Evolutionary conservation across 768 basidiomycete genomes (phyloP), one percentile per base, ranked within the genome.

Genomic region (Lactarius hengduanensis): DNA sequence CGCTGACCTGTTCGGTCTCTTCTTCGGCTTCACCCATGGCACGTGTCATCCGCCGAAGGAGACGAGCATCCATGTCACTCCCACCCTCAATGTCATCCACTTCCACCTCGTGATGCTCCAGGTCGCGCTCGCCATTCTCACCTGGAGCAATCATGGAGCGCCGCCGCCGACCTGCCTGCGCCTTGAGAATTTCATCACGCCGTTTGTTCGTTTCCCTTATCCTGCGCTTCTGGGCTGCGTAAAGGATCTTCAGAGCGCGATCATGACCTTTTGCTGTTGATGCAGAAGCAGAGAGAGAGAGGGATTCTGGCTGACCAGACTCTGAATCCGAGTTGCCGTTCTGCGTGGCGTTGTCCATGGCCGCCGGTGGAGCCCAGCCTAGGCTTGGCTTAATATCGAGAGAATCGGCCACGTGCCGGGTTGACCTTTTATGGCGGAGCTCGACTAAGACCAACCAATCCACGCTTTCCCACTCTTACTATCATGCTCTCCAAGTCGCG

Each of bases 11-110:
- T 6, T 55, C 66, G 40, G 10, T 32, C 54, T 66, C 70, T 43
- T 63, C 59, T 40, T 63, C 65, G 56, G 70, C 68, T 45, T 71
- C 59, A n/a, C 47, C 68, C 70, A 71, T 69, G 20, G 70, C 70
- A 45, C 68, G 62, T 61, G 69, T 63, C 68, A 70, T 71, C 56
- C 70, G 53, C 32, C 22, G 53, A 43, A 61, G 36, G 38, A 64
- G 56, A 38, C 28, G 55, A 56, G 26, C 56, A 45, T 65, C 67
- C 32, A 53, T 60, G 45, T 47, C 57, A 9, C 36, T 62, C 47
- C 50, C 61, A 59, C 57, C 57, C 40, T 59, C 64, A 45, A 40
- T 43, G 15, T 61, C 61, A 59, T 40, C 64, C 32, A 34, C 28
- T 28, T 55, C 68, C 20, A 40, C 55, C 59, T 34, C 60, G 59